Evolutionary conservation across 306 rosid species (phyloP).

Genomic region (Luffa aegyptiaca): DNA sequence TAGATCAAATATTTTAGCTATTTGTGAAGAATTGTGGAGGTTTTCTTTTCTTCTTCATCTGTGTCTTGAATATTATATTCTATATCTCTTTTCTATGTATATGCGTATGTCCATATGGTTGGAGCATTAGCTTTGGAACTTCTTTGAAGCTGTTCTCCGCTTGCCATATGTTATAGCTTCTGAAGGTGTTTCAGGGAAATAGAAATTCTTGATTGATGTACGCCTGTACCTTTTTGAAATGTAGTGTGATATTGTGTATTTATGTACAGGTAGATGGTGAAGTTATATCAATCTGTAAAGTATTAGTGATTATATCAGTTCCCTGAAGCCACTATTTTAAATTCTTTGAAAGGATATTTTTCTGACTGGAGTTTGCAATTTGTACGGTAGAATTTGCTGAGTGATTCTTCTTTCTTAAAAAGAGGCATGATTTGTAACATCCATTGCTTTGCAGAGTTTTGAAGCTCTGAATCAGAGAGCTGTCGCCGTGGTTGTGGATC

Average conservation of each 20-base stretch:
- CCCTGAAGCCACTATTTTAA: not conserved
- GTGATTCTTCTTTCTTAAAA: not conserved
- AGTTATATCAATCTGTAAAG: not conserved
- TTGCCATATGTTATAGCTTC: not conserved
- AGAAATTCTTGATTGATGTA: not conserved
- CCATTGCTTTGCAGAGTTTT: conserved; percentile 47
- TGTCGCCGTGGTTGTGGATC: conserved; percentile 94
- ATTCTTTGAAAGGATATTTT: not conserved
- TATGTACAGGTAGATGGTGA: not conserved
- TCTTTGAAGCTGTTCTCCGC: not conserved
- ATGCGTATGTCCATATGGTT: not conserved
- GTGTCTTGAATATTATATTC: not conserved
- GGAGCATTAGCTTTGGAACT: not conserved
- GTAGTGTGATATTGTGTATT: not conserved
- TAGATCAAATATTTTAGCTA: not conserved
- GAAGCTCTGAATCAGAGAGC: conserved; percentile 90
- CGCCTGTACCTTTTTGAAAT: not conserved
- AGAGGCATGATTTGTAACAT: not conserved
- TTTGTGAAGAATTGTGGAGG: not conserved
- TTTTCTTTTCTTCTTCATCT: not conserved
- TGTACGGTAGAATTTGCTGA: not conserved
- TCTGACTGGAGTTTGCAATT: not conserved
- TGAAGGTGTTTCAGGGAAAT: not conserved
- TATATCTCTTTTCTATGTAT: not conserved
- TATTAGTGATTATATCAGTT: not conserved